These are phyloP conservation scores for Cryptococcus sp. DNA, from an alignment of 1,284 basidiomycete species.

Conservation along the genomic window DNA sequence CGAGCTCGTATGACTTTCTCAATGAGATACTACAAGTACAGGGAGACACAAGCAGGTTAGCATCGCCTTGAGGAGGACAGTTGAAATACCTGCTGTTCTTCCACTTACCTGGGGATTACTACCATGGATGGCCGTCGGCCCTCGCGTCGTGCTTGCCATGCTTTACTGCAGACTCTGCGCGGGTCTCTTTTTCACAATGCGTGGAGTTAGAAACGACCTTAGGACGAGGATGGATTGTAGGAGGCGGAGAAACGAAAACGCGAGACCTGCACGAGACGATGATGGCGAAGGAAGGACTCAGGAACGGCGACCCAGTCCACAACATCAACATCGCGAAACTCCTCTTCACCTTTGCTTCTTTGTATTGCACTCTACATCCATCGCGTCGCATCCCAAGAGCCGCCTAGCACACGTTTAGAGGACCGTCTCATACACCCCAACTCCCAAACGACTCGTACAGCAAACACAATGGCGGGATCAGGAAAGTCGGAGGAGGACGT, in stretches of 20 bases:
- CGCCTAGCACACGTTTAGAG: neutral
- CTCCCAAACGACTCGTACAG: no score
- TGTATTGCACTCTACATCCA: no score
- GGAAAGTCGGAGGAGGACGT: constrained; percentile 64
- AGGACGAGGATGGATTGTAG: neutral
- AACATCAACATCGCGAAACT: constrained; percentile 23
- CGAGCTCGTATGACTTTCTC: constrained; percentile 94
- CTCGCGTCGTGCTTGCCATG: constrained; percentile 38
- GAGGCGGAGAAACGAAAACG: neutral
- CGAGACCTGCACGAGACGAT: neutral
- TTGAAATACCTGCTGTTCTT: neutral
- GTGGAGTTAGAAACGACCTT: no score
- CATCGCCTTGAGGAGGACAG: neutral
- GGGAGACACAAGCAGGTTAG: neutral
- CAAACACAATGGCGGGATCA: no score
- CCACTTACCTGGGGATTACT: constrained; percentile 77
- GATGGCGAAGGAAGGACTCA: neutral
- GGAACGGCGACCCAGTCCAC: neutral
- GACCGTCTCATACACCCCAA: neutral
- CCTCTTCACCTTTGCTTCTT: constrained; percentile 21
- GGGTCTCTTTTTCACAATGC: no score
- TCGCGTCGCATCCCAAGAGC: neutral
- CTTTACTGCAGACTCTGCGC: neutral
- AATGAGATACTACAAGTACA: constrained; percentile 77
- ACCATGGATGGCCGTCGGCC: constrained; percentile 67